Evolutionary conservation across 2,329 filamentous ascomycete genomes (phyloP).

Genomic region (Calonectria pauciramosa): DNA sequence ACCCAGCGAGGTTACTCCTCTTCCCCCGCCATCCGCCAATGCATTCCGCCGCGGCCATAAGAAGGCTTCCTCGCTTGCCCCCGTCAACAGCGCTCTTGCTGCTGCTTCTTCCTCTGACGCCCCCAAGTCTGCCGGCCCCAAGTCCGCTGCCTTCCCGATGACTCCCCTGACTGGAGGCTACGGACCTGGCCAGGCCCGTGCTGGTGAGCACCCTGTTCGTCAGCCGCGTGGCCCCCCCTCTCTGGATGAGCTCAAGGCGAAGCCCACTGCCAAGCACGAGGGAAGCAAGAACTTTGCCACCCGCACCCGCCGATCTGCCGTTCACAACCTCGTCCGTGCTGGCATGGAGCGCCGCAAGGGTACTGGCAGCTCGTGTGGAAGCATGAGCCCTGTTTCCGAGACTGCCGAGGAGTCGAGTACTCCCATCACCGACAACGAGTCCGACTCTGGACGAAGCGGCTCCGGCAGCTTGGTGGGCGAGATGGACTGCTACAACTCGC

Average conservation of each 20-base stretch:
- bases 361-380: conserved; percentile 78
- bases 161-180: conserved; percentile 89
- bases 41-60: conserved; percentile 95
- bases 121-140: conserved; percentile 76
- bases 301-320: conserved; percentile 90
- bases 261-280: conserved; percentile 92
- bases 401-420: conserved; percentile 76
- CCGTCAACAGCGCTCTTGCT: conserved; percentile 65
- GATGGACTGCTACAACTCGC: conserved; percentile 78
- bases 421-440: conserved; percentile 80
- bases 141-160: conserved; percentile 83
- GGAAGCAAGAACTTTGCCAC: conserved; percentile 98
- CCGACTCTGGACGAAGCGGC: conserved; percentile 78
- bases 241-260: conserved; percentile 89
- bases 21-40: conserved; percentile 90
- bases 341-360: conserved; percentile 88
- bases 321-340: conserved; percentile 91
- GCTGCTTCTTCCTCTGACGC: conserved; percentile 58
- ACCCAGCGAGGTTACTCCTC: conserved; percentile 75
- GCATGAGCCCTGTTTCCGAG: conserved; percentile 92
- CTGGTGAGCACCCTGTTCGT: conserved; percentile 92
- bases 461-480: conserved; percentile 87
- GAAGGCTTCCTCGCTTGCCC: conserved; percentile 84
- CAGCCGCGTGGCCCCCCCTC: conserved; percentile 94
- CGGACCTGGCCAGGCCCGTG: conserved; percentile 91